Evolutionary conservation across 345 rosid species (phyloP), one percentile per base, ranked within the genome.

Genomic region (Limnanthes douglasii): DNA sequence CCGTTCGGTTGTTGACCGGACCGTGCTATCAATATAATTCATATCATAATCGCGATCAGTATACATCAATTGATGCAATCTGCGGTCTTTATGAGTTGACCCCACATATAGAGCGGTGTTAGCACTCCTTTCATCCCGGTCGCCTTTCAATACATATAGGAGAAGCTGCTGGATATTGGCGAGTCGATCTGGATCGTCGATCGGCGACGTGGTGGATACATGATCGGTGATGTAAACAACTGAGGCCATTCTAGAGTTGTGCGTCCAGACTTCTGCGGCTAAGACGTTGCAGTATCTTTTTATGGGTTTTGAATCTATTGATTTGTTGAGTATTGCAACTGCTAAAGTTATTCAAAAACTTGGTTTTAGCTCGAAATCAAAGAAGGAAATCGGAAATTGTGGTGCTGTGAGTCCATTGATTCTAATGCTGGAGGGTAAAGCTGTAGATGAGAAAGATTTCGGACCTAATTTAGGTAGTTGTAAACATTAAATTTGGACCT

Each of bases 221-320:
- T 47, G 46, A 21, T 69, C 76, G 0, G 70, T 73, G 23, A 80
- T 72, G 49, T 72, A 65, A 43, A 80, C 75, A 0, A 80, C 93
- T 0, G 93, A 70, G 15, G 93, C 93, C 86, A 75, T 75, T 48
- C 93, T 64, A 13, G 80, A 72, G 57, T 80, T 80, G 56, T 80
- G 93, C 45, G 93, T 80, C 93, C 86, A 80, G 37, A 80, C 86
- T 57, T 75, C 93, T 5, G 79, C 79, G 3, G 77, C 79, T 43
- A 68, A 76, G 21, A 72, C 79, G 11, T 75, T 80, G 49, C 86
- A 80, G 24, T 75, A n/a, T n/a, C n/a, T n/a, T n/a, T n/a, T n/a
- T n/a, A n/a, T n/a, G n/a, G n/a, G n/a, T n/a, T n/a, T n/a, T n/a
- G n/a, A n/a, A n/a, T n/a, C n/a, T n/a, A n/a, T n/a, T n/a, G n/a